These are phyloP conservation scores for Microglena sp. DNA, from an alignment of 139 green algal genomes.

Conservation along the genomic window DNA sequence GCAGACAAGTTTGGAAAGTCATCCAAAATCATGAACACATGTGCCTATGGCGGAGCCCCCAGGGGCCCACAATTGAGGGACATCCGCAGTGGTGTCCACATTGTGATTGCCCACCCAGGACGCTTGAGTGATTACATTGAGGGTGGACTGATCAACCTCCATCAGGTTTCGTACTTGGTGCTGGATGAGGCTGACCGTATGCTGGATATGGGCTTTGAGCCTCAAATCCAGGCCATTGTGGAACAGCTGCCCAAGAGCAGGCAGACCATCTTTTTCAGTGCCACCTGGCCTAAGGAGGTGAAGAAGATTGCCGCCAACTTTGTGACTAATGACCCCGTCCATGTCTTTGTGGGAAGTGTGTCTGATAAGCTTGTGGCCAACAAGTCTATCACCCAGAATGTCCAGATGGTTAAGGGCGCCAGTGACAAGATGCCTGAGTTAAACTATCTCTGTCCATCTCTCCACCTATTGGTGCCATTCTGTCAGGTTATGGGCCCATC, in stretches of 20 bases:
- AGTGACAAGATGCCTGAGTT: too few species aligned
- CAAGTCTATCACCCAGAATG: conserved; percentile 62
- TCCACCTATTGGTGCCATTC: too few species aligned
- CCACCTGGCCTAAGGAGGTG: conserved; percentile 73
- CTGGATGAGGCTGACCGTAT: conserved; percentile 86
- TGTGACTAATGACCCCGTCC: conserved; percentile 48
- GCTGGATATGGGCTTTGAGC: conserved; percentile 87
- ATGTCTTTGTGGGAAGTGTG: conserved; percentile 31
- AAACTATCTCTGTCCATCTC: too few species aligned
- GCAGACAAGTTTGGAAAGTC: neutral
- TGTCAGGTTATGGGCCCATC: too few species aligned
- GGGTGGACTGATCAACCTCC: too few species aligned
- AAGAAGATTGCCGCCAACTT: conserved; percentile 55
- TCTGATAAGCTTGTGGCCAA: conserved; percentile 38
- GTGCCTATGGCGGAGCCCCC: conserved; percentile 54
- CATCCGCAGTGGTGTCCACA: conserved; percentile 37
- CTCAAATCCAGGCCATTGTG: conserved; percentile 40
- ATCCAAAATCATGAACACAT: conserved; percentile 29
- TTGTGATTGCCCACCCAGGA: conserved; percentile 74
- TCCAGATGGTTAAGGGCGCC: too few species aligned
- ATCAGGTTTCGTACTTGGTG: too few species aligned
- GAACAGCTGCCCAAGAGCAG: conserved; percentile 64
- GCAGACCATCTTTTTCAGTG: conserved; percentile 82
- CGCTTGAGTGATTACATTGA: too few species aligned
- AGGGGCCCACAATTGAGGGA: conserved; percentile 34